phyloP scores from a whole-genome alignment of 129 eudicot genomes.

The Flaveria ramosissima region DNA sequence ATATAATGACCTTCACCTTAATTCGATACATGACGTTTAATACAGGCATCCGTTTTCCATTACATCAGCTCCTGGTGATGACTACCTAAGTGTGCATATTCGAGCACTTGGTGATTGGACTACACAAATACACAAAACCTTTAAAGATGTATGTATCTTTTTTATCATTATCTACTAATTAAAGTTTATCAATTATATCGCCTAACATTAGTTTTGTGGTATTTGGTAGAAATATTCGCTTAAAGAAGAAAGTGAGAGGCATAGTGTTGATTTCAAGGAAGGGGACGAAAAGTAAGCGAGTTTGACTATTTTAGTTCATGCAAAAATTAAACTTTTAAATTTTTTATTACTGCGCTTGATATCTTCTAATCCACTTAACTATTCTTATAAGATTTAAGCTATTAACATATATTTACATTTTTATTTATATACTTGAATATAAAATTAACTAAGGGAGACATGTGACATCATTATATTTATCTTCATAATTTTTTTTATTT shows the following conservation, averaged over 20 bases:
- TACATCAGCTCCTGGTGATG: slow-evolving; percentile 79
- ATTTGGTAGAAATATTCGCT: background rate
- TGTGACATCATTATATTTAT: too few species aligned
- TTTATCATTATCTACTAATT: too few species aligned
- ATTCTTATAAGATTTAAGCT: background rate
- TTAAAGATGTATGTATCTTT: slow-evolving; percentile 47
- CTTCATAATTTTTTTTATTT: too few species aligned
- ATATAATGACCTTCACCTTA: too few species aligned
- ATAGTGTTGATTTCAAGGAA: slow-evolving; percentile 24
- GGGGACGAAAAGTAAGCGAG: slow-evolving; percentile 50
- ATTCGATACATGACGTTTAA: too few species aligned
- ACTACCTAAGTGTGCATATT: slow-evolving; percentile 74
- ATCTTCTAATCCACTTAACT: too few species aligned
- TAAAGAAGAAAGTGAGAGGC: background rate
- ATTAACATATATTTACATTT: too few species aligned
- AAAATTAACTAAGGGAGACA: too few species aligned
- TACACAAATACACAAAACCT: slow-evolving; percentile 50
- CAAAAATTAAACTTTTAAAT: too few species aligned
- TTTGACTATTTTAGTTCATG: background rate
- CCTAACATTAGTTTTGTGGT: slow-evolving; percentile 3
- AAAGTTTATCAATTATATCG: too few species aligned
- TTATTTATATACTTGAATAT: too few species aligned
- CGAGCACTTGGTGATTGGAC: slow-evolving; percentile 85
- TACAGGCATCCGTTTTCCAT: slow-evolving; percentile 85
- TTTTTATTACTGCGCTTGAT: too few species aligned